Conservation (phyloP, 2,329 filamentous ascomycete genomes). For the Alternaria infectoria region DNA sequence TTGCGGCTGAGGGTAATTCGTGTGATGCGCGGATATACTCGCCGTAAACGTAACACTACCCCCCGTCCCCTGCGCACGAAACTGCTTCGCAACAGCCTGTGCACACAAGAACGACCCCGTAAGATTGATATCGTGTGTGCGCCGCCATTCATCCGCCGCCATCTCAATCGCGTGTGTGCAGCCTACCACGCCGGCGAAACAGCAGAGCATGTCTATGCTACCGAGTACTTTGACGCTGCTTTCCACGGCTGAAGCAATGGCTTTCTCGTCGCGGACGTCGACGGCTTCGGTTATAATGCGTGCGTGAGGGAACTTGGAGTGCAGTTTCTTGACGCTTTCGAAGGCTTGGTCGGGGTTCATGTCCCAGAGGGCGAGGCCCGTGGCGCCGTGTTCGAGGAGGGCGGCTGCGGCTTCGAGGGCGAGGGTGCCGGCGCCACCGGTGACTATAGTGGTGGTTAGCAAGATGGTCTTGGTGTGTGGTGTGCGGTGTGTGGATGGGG, state of each 20-base stretch:
- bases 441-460: constrained; percentile 52
- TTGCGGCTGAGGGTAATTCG: constrained; percentile 77
- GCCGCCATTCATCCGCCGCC: constrained; percentile 64
- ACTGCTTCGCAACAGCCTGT: constrained; percentile 63
- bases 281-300: constrained; percentile 60
- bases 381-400: constrained; percentile 71
- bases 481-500: neutral
- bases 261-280: constrained; percentile 64
- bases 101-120: constrained; percentile 74
- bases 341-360: constrained; percentile 55
- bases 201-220: constrained; percentile 63
- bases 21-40: constrained; percentile 70
- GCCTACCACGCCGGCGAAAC: constrained; percentile 72
- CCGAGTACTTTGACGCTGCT: constrained; percentile 55
- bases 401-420: constrained; percentile 65
- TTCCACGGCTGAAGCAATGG: constrained; percentile 50
- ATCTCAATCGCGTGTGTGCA: constrained; percentile 68
- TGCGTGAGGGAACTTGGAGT: constrained; percentile 60
- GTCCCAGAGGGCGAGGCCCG: constrained; percentile 67
- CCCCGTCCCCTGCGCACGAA: constrained; percentile 51
- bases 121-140: constrained; percentile 73
- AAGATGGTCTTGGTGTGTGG: neutral
- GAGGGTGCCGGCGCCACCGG: constrained; percentile 70
- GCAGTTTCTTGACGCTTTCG: constrained; percentile 55
- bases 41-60: constrained; percentile 72